Evolutionary conservation across 805 yeast species (phyloP).

Genomic region (Barnettozyma sucrosica): DNA sequence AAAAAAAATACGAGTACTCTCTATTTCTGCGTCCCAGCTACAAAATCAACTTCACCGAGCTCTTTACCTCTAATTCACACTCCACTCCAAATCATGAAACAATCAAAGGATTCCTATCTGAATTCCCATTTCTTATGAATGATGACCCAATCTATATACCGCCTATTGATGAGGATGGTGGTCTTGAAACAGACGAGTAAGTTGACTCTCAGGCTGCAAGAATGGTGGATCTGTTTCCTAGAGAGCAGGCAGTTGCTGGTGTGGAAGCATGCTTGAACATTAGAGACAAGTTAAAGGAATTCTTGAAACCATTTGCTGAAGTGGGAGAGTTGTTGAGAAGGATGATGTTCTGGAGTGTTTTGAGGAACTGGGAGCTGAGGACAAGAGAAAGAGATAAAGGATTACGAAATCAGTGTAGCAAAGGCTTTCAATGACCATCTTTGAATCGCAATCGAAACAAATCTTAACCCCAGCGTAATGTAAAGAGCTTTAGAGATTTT

Average conservation of each 20-base stretch:
- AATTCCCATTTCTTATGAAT: conserved; percentile 40
- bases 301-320: conserved; percentile 79
- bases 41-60: conserved; percentile 35
- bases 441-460: no score
- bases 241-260: conserved; percentile 73
- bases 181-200: conserved; percentile 53
- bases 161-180: conserved; percentile 36
- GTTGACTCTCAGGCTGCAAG: conserved; percentile 62
- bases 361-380: conserved; percentile 6
- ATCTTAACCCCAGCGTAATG: no score
- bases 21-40: conserved; percentile 54
- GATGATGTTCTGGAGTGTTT: conserved; percentile 66
- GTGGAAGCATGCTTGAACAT: conserved; percentile 70
- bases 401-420: no score
- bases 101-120: conserved; percentile 29
- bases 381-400: neutral
- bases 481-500: no score
- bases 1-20: conserved; percentile 36
- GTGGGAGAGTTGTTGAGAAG: conserved; percentile 71
- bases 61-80: conserved; percentile 10
- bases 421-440: no score
- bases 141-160: conserved; percentile 66
- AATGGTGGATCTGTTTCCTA: conserved; percentile 45
- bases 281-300: conserved; percentile 60
- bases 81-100: conserved; percentile 1